These are phyloP conservation scores for Babesia divergens DNA, from an alignment of 169 alveolate species.

Conservation along the genomic window DNA sequence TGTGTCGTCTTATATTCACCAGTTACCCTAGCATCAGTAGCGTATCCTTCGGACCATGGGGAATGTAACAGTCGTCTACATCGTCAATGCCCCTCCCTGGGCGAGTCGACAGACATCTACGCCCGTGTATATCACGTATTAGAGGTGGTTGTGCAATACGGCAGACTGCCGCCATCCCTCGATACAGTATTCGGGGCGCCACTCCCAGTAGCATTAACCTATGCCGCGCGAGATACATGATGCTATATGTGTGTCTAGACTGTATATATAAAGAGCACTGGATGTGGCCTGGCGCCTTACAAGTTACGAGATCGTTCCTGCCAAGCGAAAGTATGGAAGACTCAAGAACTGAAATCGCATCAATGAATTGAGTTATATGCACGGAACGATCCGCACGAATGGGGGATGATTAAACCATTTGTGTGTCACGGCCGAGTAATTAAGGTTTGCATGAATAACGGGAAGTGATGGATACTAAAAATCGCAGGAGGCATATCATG, in stretches of 20 bases:
- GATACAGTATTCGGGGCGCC: not conserved
- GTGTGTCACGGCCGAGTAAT: too few relatives aligned
- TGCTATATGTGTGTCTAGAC: not conserved
- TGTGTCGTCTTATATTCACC: not conserved
- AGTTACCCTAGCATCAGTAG: conserved; percentile 46
- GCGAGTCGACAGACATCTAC: not conserved
- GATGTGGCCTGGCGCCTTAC: too few relatives aligned
- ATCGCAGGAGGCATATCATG: too few relatives aligned
- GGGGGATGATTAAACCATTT: too few relatives aligned
- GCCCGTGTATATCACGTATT: not conserved
- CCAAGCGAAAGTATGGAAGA: too few relatives aligned
- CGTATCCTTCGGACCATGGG: conserved; percentile 60
- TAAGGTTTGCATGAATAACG: too few relatives aligned
- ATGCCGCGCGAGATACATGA: not conserved
- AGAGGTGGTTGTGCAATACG: not conserved
- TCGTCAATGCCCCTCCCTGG: not conserved
- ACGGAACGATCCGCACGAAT: too few relatives aligned
- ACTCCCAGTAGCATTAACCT: not conserved
- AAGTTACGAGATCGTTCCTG: too few relatives aligned
- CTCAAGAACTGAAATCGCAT: too few relatives aligned
- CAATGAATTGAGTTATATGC: too few relatives aligned
- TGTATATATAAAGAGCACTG: too few relatives aligned
- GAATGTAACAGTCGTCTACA: conserved; percentile 3
- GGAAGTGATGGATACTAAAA: too few relatives aligned
- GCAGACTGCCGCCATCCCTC: not conserved